Percentiles rank a stretch among this genome's conserved stretches.
phyloP scores from a whole-genome alignment of 305 asterid genomes.

The Fraxinus nigra region DNA sequence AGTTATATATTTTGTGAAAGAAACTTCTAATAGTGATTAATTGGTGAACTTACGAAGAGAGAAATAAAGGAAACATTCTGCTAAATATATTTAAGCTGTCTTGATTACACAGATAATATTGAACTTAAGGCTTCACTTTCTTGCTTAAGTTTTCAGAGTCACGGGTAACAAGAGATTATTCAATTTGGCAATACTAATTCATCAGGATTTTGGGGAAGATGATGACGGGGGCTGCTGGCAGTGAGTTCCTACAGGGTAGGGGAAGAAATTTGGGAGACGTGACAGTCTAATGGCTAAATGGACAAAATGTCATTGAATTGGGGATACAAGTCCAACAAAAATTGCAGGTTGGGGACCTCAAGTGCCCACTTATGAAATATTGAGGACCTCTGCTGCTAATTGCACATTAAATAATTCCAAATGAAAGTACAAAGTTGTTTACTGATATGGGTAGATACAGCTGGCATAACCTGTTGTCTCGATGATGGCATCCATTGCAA shows the following conservation, averaged over 20 bases:
- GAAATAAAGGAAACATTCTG: not conserved
- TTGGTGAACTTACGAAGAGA: not conserved
- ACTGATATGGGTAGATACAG: not conserved
- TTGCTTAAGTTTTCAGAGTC: not conserved
- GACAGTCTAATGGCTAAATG: not conserved
- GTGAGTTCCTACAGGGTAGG: not conserved
- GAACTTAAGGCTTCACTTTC: not conserved
- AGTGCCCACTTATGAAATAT: not conserved
- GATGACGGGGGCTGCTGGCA: not conserved
- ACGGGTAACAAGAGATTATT: not conserved
- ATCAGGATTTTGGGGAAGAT: not conserved
- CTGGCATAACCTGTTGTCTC: not conserved
- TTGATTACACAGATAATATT: not conserved
- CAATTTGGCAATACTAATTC: not conserved
- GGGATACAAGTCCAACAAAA: not conserved
- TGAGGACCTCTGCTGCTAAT: not conserved
- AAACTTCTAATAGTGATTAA: not conserved
- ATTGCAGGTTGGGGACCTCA: not conserved
- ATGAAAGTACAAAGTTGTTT: not conserved
- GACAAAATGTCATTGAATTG: not conserved
- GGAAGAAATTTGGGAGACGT: not conserved
- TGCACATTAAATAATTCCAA: not conserved
- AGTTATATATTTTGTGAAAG: not conserved
- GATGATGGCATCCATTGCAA: not conserved
- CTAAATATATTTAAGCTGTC: not conserved